Conservation (phyloP, 495 filamentous ascomycete genomes). For the Annulohypoxylon moriforme region DNA sequence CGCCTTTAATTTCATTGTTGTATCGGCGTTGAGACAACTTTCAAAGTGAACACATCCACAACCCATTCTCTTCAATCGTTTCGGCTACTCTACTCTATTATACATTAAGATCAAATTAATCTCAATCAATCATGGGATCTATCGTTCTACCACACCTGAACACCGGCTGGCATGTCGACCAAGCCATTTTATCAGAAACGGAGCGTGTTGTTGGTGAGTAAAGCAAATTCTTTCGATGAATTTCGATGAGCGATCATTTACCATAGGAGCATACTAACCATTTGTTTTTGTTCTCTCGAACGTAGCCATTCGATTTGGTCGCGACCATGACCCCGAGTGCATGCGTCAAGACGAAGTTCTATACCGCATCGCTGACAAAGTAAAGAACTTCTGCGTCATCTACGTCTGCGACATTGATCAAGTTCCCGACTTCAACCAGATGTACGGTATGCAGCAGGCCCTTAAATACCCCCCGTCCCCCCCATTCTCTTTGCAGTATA, state of each 20-base stretch:
- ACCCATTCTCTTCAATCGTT: neutral
- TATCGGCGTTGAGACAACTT: neutral
- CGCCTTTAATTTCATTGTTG: neutral
- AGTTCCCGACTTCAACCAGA: constrained; percentile 96
- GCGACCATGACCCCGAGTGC: constrained; percentile 64
- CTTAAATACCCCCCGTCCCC: neutral
- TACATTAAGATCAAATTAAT: neutral
- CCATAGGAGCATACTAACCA: constrained; percentile 11
- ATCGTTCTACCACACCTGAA: constrained; percentile 92
- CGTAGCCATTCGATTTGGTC: constrained; percentile 83
- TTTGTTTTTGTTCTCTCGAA: neutral
- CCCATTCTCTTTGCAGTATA: neutral
- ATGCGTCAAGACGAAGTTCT: constrained; percentile 96
- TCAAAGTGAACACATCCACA: neutral
- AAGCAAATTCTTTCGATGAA: neutral
- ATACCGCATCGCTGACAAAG: constrained; percentile 86
- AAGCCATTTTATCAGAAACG: constrained; percentile 91
- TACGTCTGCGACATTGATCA: constrained; percentile 95
- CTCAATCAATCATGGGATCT: constrained; percentile 56
- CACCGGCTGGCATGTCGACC: constrained; percentile 96
- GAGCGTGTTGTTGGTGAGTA: constrained; percentile 82
- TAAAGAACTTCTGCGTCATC: constrained; percentile 93
- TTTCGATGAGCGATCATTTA: too few species aligned
- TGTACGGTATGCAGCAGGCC: constrained; percentile 63
- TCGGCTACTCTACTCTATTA: neutral